Evolutionary conservation across 495 filamentous ascomycete species (phyloP), one percentile per base, ranked within the genome.

Genomic region (Penicillium paxilli): DNA sequence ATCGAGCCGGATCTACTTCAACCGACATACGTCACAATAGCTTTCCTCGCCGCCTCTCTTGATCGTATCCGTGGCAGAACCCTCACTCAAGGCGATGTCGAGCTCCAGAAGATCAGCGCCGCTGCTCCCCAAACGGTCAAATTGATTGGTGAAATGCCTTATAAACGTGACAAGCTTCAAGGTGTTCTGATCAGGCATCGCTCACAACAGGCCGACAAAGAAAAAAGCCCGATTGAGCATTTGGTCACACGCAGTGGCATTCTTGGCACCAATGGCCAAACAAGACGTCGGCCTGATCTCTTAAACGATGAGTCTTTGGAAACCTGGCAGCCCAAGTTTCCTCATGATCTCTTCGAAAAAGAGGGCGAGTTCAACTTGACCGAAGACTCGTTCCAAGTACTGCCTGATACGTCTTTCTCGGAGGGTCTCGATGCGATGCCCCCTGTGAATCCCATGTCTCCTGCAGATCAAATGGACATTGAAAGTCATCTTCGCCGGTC

Each of bases 121-220:
- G 59, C 59, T 19, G 80, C 80, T 10, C 81, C 83, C 8, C 71
- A 62, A 57, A 84, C 82, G 1, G 46, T 87, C 9, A 62, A 72
- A 14, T 78, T 75, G 1, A 65, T 87, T 41, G 69, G 65, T 44
- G 71, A 73, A 25, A 83, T 88, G 80, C 84, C 83, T 19, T 64
- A 64, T 42, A 30, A 71, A 21, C 66, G 63, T n/a, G 75, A 78
- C 7, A 74, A 68, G 37, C 61, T 68, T 47, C 75, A 78, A 52
- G 74, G 64, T 23, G 58, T 70, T 17, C 52, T 76, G 12, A 60
- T 77, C 44, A 70, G 75, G 12, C 45, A 62, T 42, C 60, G 55
- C 16, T 41, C 54, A 22, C 47, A 57, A 17, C 52, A 50, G 41
- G 44, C 45, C 7, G 59, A 64, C 16, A 46, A 37, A 11, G 52